Conservation (phyloP, 495 filamentous ascomycete species). For the Viridothelium virens region DNA sequence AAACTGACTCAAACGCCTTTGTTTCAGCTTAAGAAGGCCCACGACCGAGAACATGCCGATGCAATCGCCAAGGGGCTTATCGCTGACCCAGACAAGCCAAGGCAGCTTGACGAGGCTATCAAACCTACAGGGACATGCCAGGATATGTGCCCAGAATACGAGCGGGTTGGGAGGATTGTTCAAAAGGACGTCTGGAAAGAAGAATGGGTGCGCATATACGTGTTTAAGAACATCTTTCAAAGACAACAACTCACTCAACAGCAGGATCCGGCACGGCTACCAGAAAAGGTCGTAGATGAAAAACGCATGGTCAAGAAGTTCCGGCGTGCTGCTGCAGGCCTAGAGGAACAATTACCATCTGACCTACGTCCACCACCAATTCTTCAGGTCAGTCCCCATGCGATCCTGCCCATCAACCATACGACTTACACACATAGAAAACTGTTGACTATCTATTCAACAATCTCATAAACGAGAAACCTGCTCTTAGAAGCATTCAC, state of each 20-base stretch:
- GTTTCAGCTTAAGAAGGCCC: conserved; percentile 52
- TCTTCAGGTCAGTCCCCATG: conserved; percentile 43
- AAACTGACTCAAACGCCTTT: conserved; percentile 20
- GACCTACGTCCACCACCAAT: conserved; percentile 77
- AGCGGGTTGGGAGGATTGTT: conserved; percentile 70
- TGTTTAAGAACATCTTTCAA: neutral
- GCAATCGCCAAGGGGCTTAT: conserved; percentile 69
- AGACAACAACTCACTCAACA: conserved; percentile 8
- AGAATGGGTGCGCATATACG: conserved; percentile 38
- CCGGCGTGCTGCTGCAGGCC: conserved; percentile 81
- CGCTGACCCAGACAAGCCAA: conserved; percentile 81
- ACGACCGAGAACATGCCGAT: conserved; percentile 56
- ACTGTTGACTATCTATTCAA: conserved; percentile 79
- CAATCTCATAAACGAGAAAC: conserved; percentile 57
- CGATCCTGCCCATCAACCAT: neutral
- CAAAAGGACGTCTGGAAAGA: conserved; percentile 47
- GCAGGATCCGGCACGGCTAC: conserved; percentile 27
- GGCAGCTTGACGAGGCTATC: conserved; percentile 72
- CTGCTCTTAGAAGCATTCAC: conserved; percentile 61
- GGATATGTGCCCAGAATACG: conserved; percentile 91
- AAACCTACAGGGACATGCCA: conserved; percentile 81
- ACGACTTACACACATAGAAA: conserved; percentile 31
- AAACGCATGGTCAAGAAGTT: conserved; percentile 76
- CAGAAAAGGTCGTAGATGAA: conserved; percentile 41
- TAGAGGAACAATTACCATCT: conserved; percentile 82